phyloP scores from a whole-genome alignment of 1,284 basidiomycete species.

The Cryptococcus floricola region DNA sequence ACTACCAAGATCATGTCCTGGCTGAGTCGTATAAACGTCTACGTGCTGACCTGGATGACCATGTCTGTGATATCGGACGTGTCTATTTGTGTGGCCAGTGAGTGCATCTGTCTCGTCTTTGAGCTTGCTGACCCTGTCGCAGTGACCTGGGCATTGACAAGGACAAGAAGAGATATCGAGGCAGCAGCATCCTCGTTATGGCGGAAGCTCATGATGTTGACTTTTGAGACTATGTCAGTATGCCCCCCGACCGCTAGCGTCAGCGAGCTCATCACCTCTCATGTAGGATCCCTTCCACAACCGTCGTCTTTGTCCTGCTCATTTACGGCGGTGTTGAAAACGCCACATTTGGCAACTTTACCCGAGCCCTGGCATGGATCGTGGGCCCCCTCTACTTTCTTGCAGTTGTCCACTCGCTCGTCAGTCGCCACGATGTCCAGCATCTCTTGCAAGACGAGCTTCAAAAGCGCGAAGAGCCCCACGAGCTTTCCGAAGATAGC shows the following conservation, averaged over 20 bases:
- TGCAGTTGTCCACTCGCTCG: slow-evolving; percentile 11
- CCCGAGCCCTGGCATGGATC: slow-evolving; percentile 10
- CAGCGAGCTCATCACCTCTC: not conserved
- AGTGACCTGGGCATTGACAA: slow-evolving; percentile 11
- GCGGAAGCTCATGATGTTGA: slow-evolving; percentile 12
- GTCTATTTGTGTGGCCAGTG: slow-evolving; percentile 7
- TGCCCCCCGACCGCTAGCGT: not conserved
- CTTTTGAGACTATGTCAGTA: slow-evolving; percentile 15
- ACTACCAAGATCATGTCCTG: slow-evolving; percentile 1
- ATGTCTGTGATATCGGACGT: slow-evolving; percentile 7
- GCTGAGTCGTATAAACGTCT: slow-evolving; percentile 3
- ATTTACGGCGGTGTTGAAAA: slow-evolving; percentile 3
- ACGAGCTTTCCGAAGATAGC: not conserved
- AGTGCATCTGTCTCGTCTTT: not conserved
- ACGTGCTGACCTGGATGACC: slow-evolving; percentile 11
- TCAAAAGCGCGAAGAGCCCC: not conserved
- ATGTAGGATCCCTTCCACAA: slow-evolving; percentile 8
- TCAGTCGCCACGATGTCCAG: slow-evolving; percentile 11
- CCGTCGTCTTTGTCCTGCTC: slow-evolving; percentile 3
- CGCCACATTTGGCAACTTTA: slow-evolving; percentile 13
- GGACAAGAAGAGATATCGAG: slow-evolving; percentile 7
- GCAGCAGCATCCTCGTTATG: slow-evolving; percentile 6
- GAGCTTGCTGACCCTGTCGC: not conserved
- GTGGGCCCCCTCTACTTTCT: slow-evolving; percentile 16
- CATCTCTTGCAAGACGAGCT: slow-evolving; percentile 2